Evolutionary conservation across 1,284 basidiomycete species (phyloP), one percentile per base, ranked within the genome.

Genomic region (Erythrobasidium hasegawianum): DNA sequence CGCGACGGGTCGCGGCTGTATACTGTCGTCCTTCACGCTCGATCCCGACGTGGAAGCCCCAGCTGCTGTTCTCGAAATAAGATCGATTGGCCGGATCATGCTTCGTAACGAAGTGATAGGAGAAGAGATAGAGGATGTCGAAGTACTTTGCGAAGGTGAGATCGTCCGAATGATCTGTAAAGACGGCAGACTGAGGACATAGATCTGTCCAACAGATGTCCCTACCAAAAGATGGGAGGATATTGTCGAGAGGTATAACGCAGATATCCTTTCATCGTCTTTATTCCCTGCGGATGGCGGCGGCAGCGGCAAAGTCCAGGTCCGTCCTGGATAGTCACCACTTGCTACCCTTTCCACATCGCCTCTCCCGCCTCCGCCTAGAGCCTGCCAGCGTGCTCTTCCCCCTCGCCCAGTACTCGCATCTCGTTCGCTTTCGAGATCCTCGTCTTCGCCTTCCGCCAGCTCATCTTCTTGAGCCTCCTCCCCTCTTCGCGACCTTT

Each of bases 131-230:
- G 62, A 65, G 11, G 62, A 49, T 14, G 55, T 50, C 11, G 86
- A 87, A 69, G 86, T 72, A 60, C 88, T 79, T 83, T 79, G 73
- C 27, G 76, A 69, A 1, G 86, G 81, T 1, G 84, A 81, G 70
- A 96, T 84, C 16, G 87, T 87, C 39, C 90, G 87, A 27, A 95
- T 80, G 33, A 87, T 84, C 75, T 97, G 93, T 72, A 94, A 89
- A 0, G 94, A 95, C 0, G 88, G 85, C 39, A 95, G 83, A 70
- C 96, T 88, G 75, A 94, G 90, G 29, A 93, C 76, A 67, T 89
- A 84, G 55, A 97, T 84, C n/a, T 85, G 78, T 7, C 38, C 94
- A 1, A 70, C 57, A 9, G 67, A 20, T n/a, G 76, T 76, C 50
- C 76, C 76, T 40, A 78, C 65, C 13, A 74, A 59, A 26, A 77